These are phyloP conservation scores for Tulasnella calospora DNA, from an alignment of 768 basidiomycete genomes.

Conservation along the genomic window DNA sequence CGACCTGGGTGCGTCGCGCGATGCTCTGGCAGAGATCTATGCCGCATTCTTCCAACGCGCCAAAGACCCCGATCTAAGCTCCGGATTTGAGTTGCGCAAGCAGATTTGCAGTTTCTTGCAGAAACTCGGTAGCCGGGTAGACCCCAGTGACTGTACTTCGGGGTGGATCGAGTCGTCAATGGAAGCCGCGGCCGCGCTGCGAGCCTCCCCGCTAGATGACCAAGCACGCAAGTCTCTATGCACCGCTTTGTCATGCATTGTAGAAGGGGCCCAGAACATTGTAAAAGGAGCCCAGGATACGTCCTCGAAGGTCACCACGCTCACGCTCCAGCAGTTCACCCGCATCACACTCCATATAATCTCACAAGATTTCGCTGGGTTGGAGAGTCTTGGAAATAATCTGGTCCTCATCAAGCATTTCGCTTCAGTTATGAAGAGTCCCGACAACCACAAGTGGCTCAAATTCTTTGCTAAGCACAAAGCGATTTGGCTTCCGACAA, in stretches of 20 bases:
- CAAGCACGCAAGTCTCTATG: background rate
- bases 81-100: background rate
- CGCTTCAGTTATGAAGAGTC: background rate
- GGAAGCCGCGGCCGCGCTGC: background rate
- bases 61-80: too few relatives aligned
- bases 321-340: too few relatives aligned
- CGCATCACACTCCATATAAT: too few relatives aligned
- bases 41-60: background rate
- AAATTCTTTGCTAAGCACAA: background rate
- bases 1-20: background rate
- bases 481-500: too few relatives aligned
- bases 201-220: background rate
- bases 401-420: background rate
- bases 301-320: too few relatives aligned
- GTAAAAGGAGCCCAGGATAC: too few relatives aligned
- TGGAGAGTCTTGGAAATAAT: background rate
- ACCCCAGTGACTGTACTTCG: background rate
- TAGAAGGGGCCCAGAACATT: background rate
- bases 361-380: background rate
- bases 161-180: background rate
- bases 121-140: background rate
- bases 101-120: background rate
- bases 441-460: background rate
- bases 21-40: background rate
- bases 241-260: background rate